A percentile compares a stretch with the other conserved stretches of the same genome.
Evolutionary conservation across 108 stramenopile genomes (phyloP).

Genomic region (Cyclotella cryptica): DNA sequence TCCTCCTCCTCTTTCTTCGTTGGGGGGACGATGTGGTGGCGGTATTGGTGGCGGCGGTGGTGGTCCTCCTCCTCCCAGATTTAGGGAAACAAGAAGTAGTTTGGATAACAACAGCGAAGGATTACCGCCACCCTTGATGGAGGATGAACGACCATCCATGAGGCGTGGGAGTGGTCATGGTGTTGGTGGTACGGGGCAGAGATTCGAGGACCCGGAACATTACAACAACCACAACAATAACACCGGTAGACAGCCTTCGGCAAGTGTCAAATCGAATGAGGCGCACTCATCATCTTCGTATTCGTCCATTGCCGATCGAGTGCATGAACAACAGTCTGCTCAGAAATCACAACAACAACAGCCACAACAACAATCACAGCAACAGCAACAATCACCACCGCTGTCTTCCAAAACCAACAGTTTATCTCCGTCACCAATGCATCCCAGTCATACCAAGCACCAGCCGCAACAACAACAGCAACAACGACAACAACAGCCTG

Average conservation of each 20-base stretch:
- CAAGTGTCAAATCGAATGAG: neutral
- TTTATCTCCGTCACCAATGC: no score
- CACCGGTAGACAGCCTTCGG: neutral
- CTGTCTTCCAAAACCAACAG: no score
- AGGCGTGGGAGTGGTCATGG: neutral
- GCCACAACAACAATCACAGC: no score
- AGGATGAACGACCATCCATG: neutral
- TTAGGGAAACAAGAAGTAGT: neutral
- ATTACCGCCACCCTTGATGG: neutral
- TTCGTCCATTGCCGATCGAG: no score
- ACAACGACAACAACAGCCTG: slow-evolving; percentile 2
- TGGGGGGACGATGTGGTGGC: neutral
- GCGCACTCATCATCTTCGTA: no score
- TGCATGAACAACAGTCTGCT: no score
- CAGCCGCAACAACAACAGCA: neutral
- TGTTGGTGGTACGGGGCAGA: neutral
- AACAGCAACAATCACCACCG: no score
- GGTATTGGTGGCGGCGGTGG: slow-evolving; percentile 1
- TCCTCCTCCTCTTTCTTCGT: slow-evolving; percentile 4
- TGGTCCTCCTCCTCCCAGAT: slow-evolving; percentile 12
- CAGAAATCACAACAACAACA: no score
- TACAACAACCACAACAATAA: neutral
- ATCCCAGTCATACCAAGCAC: no score
- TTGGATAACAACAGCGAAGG: neutral
- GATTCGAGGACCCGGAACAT: neutral